Evolutionary conservation across 2,329 filamentous ascomycete genomes (phyloP), one percentile per base, ranked within the genome.

Genomic region (Diaporthe sp.): DNA sequence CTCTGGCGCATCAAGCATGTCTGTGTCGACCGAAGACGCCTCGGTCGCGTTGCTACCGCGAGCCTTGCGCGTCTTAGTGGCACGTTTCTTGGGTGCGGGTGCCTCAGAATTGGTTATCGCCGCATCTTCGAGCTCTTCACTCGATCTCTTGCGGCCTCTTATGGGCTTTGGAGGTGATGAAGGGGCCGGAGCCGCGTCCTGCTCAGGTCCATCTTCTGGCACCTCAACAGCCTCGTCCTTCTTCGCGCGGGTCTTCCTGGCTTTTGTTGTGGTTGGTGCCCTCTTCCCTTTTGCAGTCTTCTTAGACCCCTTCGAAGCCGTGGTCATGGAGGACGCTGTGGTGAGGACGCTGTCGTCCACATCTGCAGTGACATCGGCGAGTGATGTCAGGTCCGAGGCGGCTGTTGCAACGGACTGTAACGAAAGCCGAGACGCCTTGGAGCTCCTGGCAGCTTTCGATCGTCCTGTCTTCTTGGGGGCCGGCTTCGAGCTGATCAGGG

Each of bases 401-500:
- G 82, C 80, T 1, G 89, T 90, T 3, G 86, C 84, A 10, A 87
- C 83, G 2, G 91, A 92, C 77, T 92, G 90, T 7, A 85, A 84
- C 1, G 92, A 93, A 19, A 90, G 81, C 45, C 94, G 90, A 4
- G 94, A 94, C 12, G 89, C 87, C 81, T 95, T 96, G 30, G 95
- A 97, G 58, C 87, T 83, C 76, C 88, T 85, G 19, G 83, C 89
- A 82, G 80, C 84, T 81, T 87, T 93, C 85, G 83, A 88, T 85
- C 80, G 88, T 66, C 82, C 82, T 15, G 88, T 82, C 77, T 90
- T 89, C 84, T 93, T 93, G 38, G 89, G 85, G 40, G 84, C 82
- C 78, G 85, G 87, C 79, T 90, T 85, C 79, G 89, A 87, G 80
- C 87, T 90, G 35, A 89, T 87, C 38, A 97, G 89, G 1, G 87